Evolutionary conservation across 106 monocot species (phyloP).

Genomic region (Acanthochlamys bracteata): DNA sequence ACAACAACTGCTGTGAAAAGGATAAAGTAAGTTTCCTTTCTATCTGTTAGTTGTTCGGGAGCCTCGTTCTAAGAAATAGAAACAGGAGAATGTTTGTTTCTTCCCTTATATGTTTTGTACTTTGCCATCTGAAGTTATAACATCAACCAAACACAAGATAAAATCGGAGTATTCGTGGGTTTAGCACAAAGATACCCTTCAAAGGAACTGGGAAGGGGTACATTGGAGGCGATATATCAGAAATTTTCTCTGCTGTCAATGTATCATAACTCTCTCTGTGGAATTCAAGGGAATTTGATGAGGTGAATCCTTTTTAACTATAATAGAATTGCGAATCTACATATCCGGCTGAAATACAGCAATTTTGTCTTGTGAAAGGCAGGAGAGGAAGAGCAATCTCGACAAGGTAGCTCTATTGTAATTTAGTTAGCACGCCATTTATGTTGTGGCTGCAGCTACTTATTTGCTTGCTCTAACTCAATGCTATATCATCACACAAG

Average conservation of each 20-base stretch:
- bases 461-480: no score
- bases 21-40: slow-evolving; percentile 49
- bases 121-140: slow-evolving; percentile 83
- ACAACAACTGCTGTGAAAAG: slow-evolving; percentile 90
- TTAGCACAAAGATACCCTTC: slow-evolving; percentile 99
- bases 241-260: slow-evolving; percentile 91
- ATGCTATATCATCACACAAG: no score
- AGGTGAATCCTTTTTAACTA: no score
- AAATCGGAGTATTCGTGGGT: slow-evolving; percentile 98
- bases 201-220: slow-evolving; percentile 99
- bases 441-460: no score
- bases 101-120: no score
- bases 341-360: slow-evolving; percentile 70
- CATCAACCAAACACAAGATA: slow-evolving; percentile 97
- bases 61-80: no score
- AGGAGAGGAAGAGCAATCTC: slow-evolving; percentile 88
- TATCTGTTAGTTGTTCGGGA: no score
- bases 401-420: no score
- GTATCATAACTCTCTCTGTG: slow-evolving; percentile 16
- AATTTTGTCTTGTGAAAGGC: slow-evolving; percentile 84
- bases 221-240: slow-evolving; percentile 96
- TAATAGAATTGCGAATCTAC: neutral
- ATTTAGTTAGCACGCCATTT: no score
- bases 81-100: neutral
- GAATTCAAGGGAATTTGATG: no score